Percentiles rank a stretch among this genome's conserved stretches.
Evolutionary conservation across 352 stramenopile genomes (phyloP).

Genomic region (Thraustotheca clavata): DNA sequence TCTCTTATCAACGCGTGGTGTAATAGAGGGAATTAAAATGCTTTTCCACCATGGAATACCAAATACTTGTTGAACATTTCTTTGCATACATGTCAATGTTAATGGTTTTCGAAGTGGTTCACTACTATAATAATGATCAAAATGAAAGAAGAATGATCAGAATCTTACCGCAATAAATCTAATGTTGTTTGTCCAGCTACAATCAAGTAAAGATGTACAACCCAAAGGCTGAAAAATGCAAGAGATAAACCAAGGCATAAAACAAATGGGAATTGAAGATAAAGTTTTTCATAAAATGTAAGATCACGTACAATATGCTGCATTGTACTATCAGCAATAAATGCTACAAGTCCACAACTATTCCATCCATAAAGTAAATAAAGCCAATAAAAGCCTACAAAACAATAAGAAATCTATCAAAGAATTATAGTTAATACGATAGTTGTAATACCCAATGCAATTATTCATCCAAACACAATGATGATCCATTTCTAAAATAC

Average conservation of each 20-base stretch:
- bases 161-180: neutral
- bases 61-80: constrained; percentile 1
- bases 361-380: constrained; percentile 15
- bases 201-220: constrained; percentile 18
- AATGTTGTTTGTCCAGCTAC: constrained; percentile 10
- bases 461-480: constrained; percentile 79
- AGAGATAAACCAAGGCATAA: constrained; percentile 4
- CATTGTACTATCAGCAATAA: neutral
- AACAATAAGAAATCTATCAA: neutral
- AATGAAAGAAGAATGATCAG: too few species aligned
- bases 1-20: neutral
- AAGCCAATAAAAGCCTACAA: constrained; percentile 16
- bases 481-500: constrained; percentile 45
- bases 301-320: neutral
- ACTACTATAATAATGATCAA: neutral
- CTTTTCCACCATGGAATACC: neutral
- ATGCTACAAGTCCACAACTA: constrained; percentile 2
- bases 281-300: neutral
- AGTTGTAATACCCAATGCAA: constrained; percentile 74
- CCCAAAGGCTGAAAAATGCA: constrained; percentile 11
- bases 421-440: constrained; percentile 27
- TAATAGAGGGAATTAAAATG: neutral
- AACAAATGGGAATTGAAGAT: constrained; percentile 2
- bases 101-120: neutral
- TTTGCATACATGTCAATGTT: neutral